Evolutionary conservation across 2,329 filamentous ascomycete genomes (phyloP).

Genomic region (Claviceps pazoutovae): DNA sequence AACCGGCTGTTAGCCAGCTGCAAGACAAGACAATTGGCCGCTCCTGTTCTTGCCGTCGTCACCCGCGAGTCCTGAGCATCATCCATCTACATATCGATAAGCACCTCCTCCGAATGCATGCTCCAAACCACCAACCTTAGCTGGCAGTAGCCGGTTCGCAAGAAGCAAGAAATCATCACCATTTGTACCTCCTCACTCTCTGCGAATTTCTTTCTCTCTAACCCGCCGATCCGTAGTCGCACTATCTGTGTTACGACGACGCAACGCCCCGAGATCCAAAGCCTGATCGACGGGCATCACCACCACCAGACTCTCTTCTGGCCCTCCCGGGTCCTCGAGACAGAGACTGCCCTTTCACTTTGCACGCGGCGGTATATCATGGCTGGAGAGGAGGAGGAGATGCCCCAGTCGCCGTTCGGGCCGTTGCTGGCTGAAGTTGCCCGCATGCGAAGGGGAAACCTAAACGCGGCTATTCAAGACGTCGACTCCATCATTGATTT

Average conservation of each 20-base stretch:
- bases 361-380: conserved; percentile 10
- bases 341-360: background rate
- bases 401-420: conserved; percentile 32
- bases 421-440: conserved; percentile 59
- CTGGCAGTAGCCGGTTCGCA: background rate
- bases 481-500: conserved; percentile 73
- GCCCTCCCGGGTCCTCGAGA: background rate
- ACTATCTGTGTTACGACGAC: background rate
- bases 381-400: conserved; percentile 21
- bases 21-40: background rate
- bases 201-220: background rate
- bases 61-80: background rate
- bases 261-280: background rate
- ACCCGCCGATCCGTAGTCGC: background rate
- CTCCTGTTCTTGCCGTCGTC: background rate
- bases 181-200: background rate
- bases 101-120: background rate
- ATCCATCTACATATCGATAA: conserved; percentile 4
- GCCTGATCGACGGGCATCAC: background rate
- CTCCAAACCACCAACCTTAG: background rate
- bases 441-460: conserved; percentile 53
- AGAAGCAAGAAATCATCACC: background rate
- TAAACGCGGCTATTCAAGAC: conserved; percentile 59
- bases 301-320: background rate
- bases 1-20: too few species aligned